A percentile compares a stretch with the other conserved stretches of the same genome.
These are phyloP conservation scores for Paramecium primaurelia DNA, from an alignment of 73 alveolate genomes.

Conservation along the genomic window DNA sequence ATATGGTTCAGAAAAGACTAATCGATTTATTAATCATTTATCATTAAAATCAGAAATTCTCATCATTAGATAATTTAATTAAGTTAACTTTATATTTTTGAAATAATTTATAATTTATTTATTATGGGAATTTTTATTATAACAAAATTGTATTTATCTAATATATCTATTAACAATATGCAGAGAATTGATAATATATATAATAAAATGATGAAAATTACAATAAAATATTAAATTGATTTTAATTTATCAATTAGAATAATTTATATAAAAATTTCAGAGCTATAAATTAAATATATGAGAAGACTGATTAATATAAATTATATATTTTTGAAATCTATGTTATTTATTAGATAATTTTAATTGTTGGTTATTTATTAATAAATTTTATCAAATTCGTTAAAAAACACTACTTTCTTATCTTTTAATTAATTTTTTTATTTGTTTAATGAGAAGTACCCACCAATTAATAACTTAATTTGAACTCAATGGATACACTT, in stretches of 20 bases:
- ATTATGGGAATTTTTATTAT: background rate
- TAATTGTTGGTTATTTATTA: background rate
- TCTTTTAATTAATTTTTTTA: constrained; percentile 16
- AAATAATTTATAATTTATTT: background rate
- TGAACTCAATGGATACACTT: background rate
- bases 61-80: background rate
- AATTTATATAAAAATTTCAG: background rate
- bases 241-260: background rate
- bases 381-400: constrained; percentile 13
- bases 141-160: background rate
- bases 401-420: background rate
- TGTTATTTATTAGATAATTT: background rate
- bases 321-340: background rate
- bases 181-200: background rate
- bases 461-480: background rate
- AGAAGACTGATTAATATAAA: background rate
- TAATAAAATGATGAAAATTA: background rate
- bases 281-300: background rate
- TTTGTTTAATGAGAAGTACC: constrained; percentile 32
- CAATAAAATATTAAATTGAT: background rate
- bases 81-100: background rate
- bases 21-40: constrained; percentile 9
- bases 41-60: background rate
- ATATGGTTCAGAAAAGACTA: constrained; percentile 1
- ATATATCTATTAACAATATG: background rate